A percentile compares a stretch with the other conserved stretches of the same genome.
Evolutionary conservation across 495 filamentous ascomycete species (phyloP).

Genomic region (Halenospora varia): DNA sequence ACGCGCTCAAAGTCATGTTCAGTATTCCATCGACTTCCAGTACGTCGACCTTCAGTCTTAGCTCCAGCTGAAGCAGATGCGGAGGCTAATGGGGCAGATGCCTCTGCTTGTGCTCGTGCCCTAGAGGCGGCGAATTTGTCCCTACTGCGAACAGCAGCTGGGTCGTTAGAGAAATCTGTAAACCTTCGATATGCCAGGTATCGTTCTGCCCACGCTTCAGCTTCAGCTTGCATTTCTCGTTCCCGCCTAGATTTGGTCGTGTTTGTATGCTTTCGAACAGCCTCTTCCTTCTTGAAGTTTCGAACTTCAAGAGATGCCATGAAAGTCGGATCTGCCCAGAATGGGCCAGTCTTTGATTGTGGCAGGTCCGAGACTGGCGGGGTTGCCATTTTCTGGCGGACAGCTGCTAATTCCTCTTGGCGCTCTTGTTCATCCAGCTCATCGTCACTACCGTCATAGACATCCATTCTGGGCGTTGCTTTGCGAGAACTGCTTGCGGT

Average conservation of each 20-base stretch:
- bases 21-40: constrained; percentile 38
- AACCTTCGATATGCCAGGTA: constrained; percentile 44
- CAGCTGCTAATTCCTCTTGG: constrained; percentile 45
- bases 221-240: constrained; percentile 28
- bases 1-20: constrained; percentile 76
- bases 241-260: constrained; percentile 22
- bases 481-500: background rate
- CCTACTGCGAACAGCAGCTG: constrained; percentile 35
- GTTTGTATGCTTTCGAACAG: constrained; percentile 12
- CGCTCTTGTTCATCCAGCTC: constrained; percentile 61
- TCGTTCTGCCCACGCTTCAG: constrained; percentile 30
- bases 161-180: constrained; percentile 48
- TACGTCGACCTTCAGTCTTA: constrained; percentile 20
- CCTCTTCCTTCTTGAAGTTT: constrained; percentile 1
- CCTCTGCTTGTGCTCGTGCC: constrained; percentile 16
- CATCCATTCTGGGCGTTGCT: constrained; percentile 32
- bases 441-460: constrained; percentile 39
- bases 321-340: background rate
- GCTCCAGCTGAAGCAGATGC: constrained; percentile 26
- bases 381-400: constrained; percentile 42
- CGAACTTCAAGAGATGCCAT: constrained; percentile 3
- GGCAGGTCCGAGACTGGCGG: constrained; percentile 42
- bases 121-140: constrained; percentile 16
- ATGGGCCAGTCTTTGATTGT: constrained; percentile 19
- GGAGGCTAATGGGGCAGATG: constrained; percentile 23